These are phyloP conservation scores for Hippophae tibetana DNA, from an alignment of 306 rosid genomes.

Conservation along the genomic window DNA sequence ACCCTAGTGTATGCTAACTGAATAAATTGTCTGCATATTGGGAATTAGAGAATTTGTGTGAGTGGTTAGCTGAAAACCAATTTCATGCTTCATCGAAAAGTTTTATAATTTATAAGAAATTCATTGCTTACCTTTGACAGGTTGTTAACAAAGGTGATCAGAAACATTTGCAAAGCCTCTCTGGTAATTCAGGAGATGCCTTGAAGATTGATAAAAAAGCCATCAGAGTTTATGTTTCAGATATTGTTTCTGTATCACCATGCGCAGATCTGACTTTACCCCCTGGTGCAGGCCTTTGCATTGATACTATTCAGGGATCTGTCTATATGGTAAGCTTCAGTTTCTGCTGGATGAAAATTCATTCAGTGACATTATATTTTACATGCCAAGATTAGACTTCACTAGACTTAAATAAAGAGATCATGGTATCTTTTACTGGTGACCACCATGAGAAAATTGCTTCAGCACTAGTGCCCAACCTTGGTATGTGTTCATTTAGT, in stretches of 20 bases:
- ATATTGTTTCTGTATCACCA: constrained; percentile 82
- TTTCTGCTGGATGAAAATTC: constrained; percentile 2
- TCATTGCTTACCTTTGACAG: constrained; percentile 19
- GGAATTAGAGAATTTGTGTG: neutral
- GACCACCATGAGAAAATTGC: neutral
- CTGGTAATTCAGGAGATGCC: constrained; percentile 47
- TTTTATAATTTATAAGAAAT: neutral
- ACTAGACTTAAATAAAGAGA: neutral
- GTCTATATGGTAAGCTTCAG: constrained; percentile 64
- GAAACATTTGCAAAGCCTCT: constrained; percentile 35
- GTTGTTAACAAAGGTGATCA: constrained; percentile 52
- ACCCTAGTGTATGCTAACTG: neutral
- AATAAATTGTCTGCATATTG: neutral
- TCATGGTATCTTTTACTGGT: neutral
- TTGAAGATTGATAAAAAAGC: constrained; percentile 49
- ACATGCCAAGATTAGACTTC: neutral
- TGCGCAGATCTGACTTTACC: constrained; percentile 95
- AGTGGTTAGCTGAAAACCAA: too few species aligned
- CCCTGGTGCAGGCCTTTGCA: constrained; percentile 95
- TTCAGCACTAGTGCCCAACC: neutral
- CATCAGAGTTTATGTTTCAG: constrained; percentile 73
- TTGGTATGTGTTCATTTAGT: too few species aligned
- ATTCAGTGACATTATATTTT: neutral
- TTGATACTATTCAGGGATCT: constrained; percentile 69
- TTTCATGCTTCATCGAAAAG: too few species aligned